Evolutionary conservation across 139 green algal species (phyloP), one percentile per base, ranked within the genome.

Genomic region (Astrephomene gubernaculifera): DNA sequence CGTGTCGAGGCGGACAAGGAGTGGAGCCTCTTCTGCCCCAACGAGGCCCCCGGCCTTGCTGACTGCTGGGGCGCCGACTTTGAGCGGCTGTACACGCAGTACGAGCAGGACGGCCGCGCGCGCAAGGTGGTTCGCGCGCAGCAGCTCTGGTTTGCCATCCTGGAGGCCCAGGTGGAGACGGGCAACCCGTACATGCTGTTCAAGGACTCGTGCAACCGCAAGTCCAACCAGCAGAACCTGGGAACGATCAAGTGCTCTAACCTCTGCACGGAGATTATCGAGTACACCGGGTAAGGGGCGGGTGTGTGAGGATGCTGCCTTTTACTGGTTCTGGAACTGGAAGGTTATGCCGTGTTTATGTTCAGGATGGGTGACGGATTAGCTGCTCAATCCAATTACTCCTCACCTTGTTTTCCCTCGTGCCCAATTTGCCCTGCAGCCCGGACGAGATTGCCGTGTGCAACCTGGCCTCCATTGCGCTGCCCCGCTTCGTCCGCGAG

Each of bases 181-280:
- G 97, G 97, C 86, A 99, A 99, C 92, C 97, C 97, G 17, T 99
- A 98, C 94, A 99, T 99, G 97, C 93, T 99, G 52, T 99, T 95
- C 96, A 99, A 99, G 95, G 97, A 99, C 88, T 65, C 84, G 14
- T 98, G 94, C 97, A 99, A 99, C 93, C 82, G 92, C 84, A 99
- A 99, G 92, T 90, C 49, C 24, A 94, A 95, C 81, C 85, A 94
- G 41, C 92, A 97, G 90, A 97, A 98, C 86, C 92, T 98, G 84
- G 97, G 97, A 83, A 99, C 97, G 76, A 99, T 99, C 93, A 98
- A 98, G 90, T 98, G 94, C 87, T 96, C 90, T 92, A 99, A 99
- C 94, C 95, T 99, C 49, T 99, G 97, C 95, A 99, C 97, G 0
- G 97, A 99, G 90, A 99, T 99, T 84, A 88, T 99, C 38, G 96